Evolutionary conservation across 176 grass and related monocot genomes (phyloP), one percentile per base, ranked within the genome.

Genomic region (Otatea glauca): DNA sequence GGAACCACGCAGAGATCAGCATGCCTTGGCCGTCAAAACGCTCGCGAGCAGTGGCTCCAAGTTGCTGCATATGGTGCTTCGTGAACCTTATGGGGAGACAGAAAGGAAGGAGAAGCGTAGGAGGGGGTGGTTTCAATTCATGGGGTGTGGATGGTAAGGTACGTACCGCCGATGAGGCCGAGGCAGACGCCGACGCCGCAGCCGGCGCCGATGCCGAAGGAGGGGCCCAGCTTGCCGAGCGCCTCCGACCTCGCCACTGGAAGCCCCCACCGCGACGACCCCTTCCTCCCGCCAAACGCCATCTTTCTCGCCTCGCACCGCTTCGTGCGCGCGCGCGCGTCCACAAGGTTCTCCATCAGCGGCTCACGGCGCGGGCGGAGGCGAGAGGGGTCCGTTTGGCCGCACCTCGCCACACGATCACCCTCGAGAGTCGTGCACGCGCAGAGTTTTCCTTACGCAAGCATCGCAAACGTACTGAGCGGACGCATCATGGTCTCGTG

Each of bases 131-230:
- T 11, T 45, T 44, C 8, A 42, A 42, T 42, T 42, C 21, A 54
- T 29, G 48, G 39, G 39, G 24, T 63, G 27, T 62, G 24, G 32
- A 78, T 24, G 54, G 41, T 1, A 12, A 48, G 38, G 8, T 1
- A 89, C 93, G 44, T 41, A 98, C 96, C 96, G 84, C 96, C 93
- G 83, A 98, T 32, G 60, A 98, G 80, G 71, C 96, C 93, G 55
- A 98, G 80, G 71, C 96, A 91, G 55, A 95, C 18, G n/a, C 91
- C 77, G 23, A 98, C 65, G 75, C 96, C 96, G 44, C 96, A 98
- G 47, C 93, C 93, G 56, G 90, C 89, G 83, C 96, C 93, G 80
- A 87, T 87, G 53, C 93, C 93, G 66, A 98, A 80, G 44, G 79
- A 86, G 55, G 93, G 91, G 17, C 96, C 96, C 47, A 98, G 72